Base-by-base conservation (phyloP, 2,329 filamentous ascomycete genomes). In the Hypoxylon sp. region DNA sequence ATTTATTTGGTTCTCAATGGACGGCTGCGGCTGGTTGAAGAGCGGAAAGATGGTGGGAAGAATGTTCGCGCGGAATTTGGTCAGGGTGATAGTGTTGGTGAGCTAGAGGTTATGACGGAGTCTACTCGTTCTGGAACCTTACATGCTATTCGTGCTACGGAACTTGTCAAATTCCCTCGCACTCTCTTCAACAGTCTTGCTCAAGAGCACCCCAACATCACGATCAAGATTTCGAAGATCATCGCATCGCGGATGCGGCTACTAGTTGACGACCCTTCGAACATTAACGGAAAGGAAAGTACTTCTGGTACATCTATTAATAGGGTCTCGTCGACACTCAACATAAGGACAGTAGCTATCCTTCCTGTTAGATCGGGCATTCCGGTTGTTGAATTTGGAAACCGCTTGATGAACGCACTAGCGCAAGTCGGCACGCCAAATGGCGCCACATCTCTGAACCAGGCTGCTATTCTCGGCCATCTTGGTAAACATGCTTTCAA, bases 1-100 rank as follows among this genome's bases (percentile, higher is more conserved):
- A 99, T 99, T 44, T 99, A 98, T 75, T 94, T 99, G 68, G 96
- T 99, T 1, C 86, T 99, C 14, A 99, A 99, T 73, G 96, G 96
- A 9, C 92, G 96, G 14, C 81, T 99, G 17, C 88, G 97, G 61
- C 88, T 95, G 0, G 92, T 99, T 0, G 87, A 94, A 67, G 94
- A 98, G 74, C 89, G 89, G 13, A 89, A 92, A 51, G 91, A 93
- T 70, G 94, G 94, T 0, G 92, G 91, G 2, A 91, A 97, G 82
- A 92, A 91, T 50, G 94, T 97, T 11, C 88, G 94, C 55, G 95
- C 94, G 11, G 97, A 99, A 79, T 98, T 92, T 76, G 96, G 96
- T 3, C 96, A 99, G 80, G 97, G 97, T 8, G 97, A 99, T 78
- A 99, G 96, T 78, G 94, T 99, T 17, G 96, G 96, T 6, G 96